Evolutionary conservation across 495 filamentous ascomycete species (phyloP).

Genomic region (Lasiosphaeria ovina): DNA sequence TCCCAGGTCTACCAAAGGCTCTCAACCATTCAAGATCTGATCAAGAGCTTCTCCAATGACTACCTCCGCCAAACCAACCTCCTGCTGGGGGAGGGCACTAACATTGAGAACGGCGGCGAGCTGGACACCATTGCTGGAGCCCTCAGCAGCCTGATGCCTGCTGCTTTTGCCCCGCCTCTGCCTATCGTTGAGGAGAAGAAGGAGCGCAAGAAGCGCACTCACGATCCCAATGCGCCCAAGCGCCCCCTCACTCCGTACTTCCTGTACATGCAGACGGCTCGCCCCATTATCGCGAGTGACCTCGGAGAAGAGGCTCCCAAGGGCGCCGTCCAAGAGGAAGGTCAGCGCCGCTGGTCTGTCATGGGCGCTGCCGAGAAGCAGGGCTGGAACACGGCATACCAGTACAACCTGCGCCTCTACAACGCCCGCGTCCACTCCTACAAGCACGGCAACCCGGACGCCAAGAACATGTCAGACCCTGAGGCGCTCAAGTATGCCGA

Average conservation of each 20-base stretch:
- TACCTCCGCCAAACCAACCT: constrained; percentile 82
- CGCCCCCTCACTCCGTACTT: constrained; percentile 92
- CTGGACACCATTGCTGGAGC: constrained; percentile 53
- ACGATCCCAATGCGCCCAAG: constrained; percentile 93
- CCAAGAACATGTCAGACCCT: constrained; percentile 59
- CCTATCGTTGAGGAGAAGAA: constrained; percentile 62
- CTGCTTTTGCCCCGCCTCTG: constrained; percentile 34
- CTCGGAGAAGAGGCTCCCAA: constrained; percentile 67
- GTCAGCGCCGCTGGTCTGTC: constrained; percentile 74
- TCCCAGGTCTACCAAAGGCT: constrained; percentile 69
- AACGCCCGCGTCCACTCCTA: constrained; percentile 70
- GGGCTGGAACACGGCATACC: constrained; percentile 71
- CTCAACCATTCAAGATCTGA: constrained; percentile 67
- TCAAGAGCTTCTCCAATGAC: constrained; percentile 70
- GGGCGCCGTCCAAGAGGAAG: constrained; percentile 78
- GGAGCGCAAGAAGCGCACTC: constrained; percentile 83
- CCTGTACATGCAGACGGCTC: constrained; percentile 83
- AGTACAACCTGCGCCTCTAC: constrained; percentile 73
- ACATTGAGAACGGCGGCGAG: constrained; percentile 43
- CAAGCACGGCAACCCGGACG: constrained; percentile 62
- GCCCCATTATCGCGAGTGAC: constrained; percentile 71
- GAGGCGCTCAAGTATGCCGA: constrained; percentile 59
- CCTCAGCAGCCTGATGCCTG: constrained; percentile 32
- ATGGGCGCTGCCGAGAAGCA: constrained; percentile 73
- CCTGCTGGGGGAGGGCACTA: constrained; percentile 63